A percentile compares a stretch with the other conserved stretches of the same genome.
phyloP scores from a whole-genome alignment of 345 rosid species.

The Corchorus capsularis region DNA sequence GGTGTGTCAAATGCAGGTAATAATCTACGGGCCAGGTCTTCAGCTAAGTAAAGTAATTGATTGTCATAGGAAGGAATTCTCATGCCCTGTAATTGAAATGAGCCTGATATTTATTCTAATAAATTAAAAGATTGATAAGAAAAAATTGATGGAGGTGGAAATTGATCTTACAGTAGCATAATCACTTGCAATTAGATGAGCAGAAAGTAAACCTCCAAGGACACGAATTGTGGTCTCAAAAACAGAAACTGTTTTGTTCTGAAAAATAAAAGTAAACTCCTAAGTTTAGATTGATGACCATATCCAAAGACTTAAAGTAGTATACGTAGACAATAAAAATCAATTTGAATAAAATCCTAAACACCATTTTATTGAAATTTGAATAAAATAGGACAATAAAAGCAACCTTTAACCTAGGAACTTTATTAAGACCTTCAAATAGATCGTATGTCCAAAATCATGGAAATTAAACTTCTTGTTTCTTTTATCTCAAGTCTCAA shows the following conservation, averaged over 20 bases:
- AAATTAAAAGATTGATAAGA: background rate
- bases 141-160: conserved; percentile 16
- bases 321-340: conserved; percentile 8
- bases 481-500: background rate
- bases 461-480: background rate
- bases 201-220: conserved; percentile 97
- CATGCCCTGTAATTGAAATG: conserved; percentile 69
- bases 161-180: conserved; percentile 70
- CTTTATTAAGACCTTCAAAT: background rate
- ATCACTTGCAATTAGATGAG: conserved; percentile 98
- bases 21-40: conserved; percentile 80
- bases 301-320: background rate
- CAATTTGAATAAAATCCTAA: background rate
- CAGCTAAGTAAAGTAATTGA: conserved; percentile 78
- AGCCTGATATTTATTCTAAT: conserved; percentile 6
- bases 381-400: background rate
- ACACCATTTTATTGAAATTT: background rate
- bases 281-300: conserved; percentile 20
- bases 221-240: conserved; percentile 92
- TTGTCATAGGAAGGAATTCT: conserved; percentile 75
- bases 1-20: conserved; percentile 99
- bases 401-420: background rate
- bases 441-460: background rate
- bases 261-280: conserved; percentile 34
- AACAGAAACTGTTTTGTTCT: conserved; percentile 96